Evolutionary conservation across 441 rosid genomes (phyloP).

Genomic region (Biscutella laevigata): DNA sequence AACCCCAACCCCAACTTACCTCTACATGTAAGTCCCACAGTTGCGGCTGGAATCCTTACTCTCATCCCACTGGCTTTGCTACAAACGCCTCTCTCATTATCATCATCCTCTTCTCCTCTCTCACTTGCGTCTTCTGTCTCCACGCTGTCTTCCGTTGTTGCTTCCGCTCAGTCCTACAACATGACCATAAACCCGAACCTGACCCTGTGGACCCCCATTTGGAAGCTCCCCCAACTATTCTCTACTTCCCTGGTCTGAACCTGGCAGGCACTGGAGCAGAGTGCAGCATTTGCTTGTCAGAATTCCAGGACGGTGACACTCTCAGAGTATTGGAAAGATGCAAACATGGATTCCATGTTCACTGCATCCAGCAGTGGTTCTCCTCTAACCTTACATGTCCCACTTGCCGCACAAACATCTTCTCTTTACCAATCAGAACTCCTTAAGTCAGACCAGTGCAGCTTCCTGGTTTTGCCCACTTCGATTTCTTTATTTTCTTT

Average conservation of each 20-base stretch:
- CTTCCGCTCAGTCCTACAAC: conserved; percentile 23
- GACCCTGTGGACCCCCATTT: conserved; percentile 7
- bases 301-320: conserved; percentile 56
- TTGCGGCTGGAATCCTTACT: conserved; percentile 25
- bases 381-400: conserved; percentile 56
- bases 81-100: conserved; percentile 28
- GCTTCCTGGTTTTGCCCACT: conserved; percentile 2
- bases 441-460: conserved; percentile 6
- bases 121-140: conserved; percentile 47
- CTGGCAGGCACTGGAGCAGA: conserved; percentile 45
- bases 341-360: conserved; percentile 63
- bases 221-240: conserved; percentile 14
- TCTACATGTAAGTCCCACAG: conserved; percentile 18
- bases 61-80: conserved; percentile 21
- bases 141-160: conserved; percentile 56
- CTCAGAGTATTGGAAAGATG: conserved; percentile 52
- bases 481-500: neutral
- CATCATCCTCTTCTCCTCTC: conserved; percentile 41
- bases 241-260: conserved; percentile 32
- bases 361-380: conserved; percentile 54
- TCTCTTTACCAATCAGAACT: conserved; percentile 15
- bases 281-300: conserved; percentile 71
- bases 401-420: conserved; percentile 52
- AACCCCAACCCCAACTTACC: conserved; percentile 14
- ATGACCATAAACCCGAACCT: conserved; percentile 31